Evolutionary conservation across 305 asterid species (phyloP).

Genomic region (Solanum hybrid): DNA sequence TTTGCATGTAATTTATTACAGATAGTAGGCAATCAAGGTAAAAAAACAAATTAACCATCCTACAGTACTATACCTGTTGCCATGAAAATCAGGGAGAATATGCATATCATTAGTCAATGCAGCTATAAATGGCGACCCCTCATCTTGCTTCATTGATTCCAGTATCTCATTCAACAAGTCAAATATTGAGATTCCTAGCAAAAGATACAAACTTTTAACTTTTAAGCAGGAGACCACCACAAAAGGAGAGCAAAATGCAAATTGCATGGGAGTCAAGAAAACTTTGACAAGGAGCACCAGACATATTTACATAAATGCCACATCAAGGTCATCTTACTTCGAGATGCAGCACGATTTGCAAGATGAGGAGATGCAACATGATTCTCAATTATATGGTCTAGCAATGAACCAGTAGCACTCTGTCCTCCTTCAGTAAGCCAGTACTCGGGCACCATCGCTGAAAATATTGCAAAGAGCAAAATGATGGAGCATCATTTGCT

Average conservation of each 20-base stretch:
- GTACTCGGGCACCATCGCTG: conserved; percentile 95
- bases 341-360: conserved; percentile 86
- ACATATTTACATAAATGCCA: background rate
- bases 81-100: conserved; percentile 93
- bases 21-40: background rate
- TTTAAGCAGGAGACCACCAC: background rate
- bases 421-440: conserved; percentile 99
- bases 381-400: conserved; percentile 69
- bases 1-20: conserved; percentile 10
- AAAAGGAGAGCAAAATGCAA: background rate
- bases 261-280: background rate
- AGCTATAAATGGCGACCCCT: conserved; percentile 58
- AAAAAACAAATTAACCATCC: background rate
- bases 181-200: conserved; percentile 64
- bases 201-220: background rate
- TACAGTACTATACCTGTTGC: conserved; percentile 61
- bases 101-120: conserved; percentile 73
- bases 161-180: conserved; percentile 72
- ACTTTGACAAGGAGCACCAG: conserved; percentile 4
- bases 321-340: conserved; percentile 44
- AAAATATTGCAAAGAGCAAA: conserved; percentile 17
- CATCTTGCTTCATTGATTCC: conserved; percentile 51
- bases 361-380: conserved; percentile 77
- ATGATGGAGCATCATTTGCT: conserved; percentile 1
- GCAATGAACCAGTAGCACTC: conserved; percentile 91